A percentile compares a stretch with the other conserved stretches of the same genome.
Conservation (phyloP, 805 yeast genomes). For the Middelhovenomyces tepae region DNA sequence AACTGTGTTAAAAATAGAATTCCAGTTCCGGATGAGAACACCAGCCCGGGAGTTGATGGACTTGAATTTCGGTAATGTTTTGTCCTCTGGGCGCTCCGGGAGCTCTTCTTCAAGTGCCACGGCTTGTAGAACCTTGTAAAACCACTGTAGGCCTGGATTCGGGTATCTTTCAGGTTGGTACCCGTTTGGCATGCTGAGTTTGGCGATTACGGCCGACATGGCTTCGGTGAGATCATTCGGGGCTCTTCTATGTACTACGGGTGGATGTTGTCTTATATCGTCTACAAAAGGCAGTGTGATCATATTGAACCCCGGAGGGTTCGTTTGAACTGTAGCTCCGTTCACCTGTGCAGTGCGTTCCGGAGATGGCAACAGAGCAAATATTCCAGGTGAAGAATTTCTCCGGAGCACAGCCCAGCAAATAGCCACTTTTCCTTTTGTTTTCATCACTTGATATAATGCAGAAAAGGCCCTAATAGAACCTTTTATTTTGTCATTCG, state of each 20-base stretch:
- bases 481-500: conserved; percentile 48
- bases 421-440: conserved; percentile 48
- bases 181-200: conserved; percentile 36
- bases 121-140: conserved; percentile 54
- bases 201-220: conserved; percentile 28
- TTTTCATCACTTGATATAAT: conserved; percentile 50
- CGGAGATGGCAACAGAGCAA: conserved; percentile 45
- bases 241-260: conserved; percentile 19
- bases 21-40: conserved; percentile 18
- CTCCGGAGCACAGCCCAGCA: conserved; percentile 60
- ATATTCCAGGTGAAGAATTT: conserved; percentile 47
- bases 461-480: conserved; percentile 62
- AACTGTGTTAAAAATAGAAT: too few relatives aligned
- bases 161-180: conserved; percentile 47
- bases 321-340: conserved; percentile 17
- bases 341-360: conserved; percentile 26
- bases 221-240: conserved; percentile 18
- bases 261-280: conserved; percentile 62
- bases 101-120: conserved; percentile 51
- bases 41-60: too few relatives aligned
- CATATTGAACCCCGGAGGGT: conserved; percentile 67
- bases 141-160: conserved; percentile 63
- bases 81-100: conserved; percentile 20
- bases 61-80: conserved; percentile 19
- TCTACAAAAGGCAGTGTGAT: conserved; percentile 65